Conservation (phyloP, 2,329 filamentous ascomycete genomes). For the Fusarium pseudograminearum region DNA sequence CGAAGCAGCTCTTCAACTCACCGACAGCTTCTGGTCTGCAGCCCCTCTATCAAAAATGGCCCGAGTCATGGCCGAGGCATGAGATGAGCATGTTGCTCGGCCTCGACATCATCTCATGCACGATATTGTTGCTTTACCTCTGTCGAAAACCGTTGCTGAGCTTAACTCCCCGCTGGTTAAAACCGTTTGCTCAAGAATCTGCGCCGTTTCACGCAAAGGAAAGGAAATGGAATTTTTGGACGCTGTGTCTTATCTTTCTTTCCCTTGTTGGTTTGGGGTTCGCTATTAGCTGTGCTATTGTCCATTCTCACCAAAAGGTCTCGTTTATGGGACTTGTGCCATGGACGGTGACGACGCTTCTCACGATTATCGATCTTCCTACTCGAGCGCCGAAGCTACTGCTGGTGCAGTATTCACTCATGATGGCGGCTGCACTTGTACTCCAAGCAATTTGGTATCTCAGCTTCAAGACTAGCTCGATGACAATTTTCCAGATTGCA, state of each 20-base stretch:
- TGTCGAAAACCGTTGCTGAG: conserved; percentile 44
- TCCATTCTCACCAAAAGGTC: conserved; percentile 45
- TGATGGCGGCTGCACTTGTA: conserved; percentile 50
- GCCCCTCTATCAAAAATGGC: conserved; percentile 7
- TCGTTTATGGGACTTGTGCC: conserved; percentile 54
- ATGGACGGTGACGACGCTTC: conserved; percentile 55
- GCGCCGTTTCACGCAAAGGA: conserved; percentile 37
- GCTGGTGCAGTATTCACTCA: conserved; percentile 54
- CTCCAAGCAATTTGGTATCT: conserved; percentile 51
- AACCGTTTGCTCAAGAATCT: conserved; percentile 59
- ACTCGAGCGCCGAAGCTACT: conserved; percentile 57
- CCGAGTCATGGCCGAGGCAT: conserved; percentile 4
- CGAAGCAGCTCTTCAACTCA: conserved; percentile 21
- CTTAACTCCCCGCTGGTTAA: conserved; percentile 56
- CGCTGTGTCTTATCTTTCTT: conserved; percentile 51
- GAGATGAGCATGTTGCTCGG: conserved; percentile 39
- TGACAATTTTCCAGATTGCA: conserved; percentile 42
- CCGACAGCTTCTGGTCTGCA: not conserved
- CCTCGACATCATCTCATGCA: conserved; percentile 46
- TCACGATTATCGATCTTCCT: conserved; percentile 56
- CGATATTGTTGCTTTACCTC: conserved; percentile 49
- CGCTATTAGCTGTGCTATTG: conserved; percentile 49
- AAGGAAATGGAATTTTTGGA: conserved; percentile 56
- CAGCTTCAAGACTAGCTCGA: conserved; percentile 32
- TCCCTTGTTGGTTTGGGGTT: conserved; percentile 53